These are phyloP conservation scores for Lycium barbarum DNA, from an alignment of 257 asterid genomes.

Conservation along the genomic window DNA sequence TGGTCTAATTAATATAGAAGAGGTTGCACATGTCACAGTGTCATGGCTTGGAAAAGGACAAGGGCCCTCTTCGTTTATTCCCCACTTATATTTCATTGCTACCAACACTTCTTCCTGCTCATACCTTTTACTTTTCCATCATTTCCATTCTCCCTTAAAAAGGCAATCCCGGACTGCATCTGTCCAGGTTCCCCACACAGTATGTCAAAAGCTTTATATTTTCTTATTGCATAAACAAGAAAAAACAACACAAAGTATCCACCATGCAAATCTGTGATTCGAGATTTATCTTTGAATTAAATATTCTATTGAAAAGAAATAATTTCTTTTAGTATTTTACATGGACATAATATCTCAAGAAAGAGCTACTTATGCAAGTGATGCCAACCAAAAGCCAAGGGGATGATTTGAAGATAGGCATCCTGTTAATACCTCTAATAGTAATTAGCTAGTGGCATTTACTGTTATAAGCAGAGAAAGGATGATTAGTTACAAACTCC, in stretches of 20 bases:
- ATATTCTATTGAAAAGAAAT: not conserved
- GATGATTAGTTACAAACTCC: conserved; percentile 5
- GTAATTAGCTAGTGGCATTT: not conserved
- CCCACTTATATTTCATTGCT: conserved; percentile 46
- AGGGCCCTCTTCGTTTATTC: conserved; percentile 60
- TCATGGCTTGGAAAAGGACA: conserved; percentile 58
- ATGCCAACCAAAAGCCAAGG: not conserved
- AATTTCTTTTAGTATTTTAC: not conserved
- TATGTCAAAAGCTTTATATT: conserved; percentile 8
- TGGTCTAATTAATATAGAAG: conserved; percentile 55
- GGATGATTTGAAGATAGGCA: not conserved
- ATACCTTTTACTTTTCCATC: conserved; percentile 83
- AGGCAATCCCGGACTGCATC: not conserved
- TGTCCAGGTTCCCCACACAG: not conserved
- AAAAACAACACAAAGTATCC: not conserved
- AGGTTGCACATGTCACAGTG: conserved; percentile 65
- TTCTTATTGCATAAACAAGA: not conserved
- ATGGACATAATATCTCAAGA: not conserved
- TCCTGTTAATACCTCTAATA: not conserved
- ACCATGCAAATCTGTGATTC: not conserved
- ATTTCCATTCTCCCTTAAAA: conserved; percentile 50
- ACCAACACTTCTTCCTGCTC: conserved; percentile 62
- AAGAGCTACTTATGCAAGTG: not conserved
- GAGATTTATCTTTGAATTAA: not conserved
- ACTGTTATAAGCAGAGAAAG: not conserved